These are phyloP conservation scores for Chrysosporium queenslandicum DNA, from an alignment of 2,329 filamentous ascomycete species.

Conservation along the genomic window DNA sequence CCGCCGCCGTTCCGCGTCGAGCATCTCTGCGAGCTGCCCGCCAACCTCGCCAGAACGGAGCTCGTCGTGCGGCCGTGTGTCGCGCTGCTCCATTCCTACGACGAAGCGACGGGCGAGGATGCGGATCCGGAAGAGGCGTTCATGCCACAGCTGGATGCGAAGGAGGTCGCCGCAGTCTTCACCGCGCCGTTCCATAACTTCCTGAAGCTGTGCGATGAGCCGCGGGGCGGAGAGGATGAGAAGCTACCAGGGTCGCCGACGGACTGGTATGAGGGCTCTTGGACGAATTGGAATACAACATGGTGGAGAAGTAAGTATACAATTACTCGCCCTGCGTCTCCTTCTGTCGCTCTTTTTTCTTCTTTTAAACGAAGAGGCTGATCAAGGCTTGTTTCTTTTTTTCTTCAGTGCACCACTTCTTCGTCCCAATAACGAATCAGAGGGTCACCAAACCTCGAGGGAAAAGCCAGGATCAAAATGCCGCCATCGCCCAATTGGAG, in stretches of 20 bases:
- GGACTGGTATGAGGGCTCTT: slow-evolving; percentile 75
- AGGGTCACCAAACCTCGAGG: slow-evolving; percentile 51
- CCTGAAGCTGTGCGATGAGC: slow-evolving; percentile 52
- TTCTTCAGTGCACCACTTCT: slow-evolving; percentile 70
- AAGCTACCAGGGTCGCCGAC: slow-evolving; percentile 41
- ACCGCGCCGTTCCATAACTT: slow-evolving; percentile 83
- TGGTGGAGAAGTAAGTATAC: slow-evolving; percentile 56
- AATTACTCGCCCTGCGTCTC: neutral
- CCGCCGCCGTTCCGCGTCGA: slow-evolving; percentile 74
- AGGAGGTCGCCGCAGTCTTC: slow-evolving; percentile 90
- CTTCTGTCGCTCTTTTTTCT: no score
- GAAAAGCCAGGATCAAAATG: slow-evolving; percentile 35
- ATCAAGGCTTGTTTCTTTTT: slow-evolving; percentile 5
- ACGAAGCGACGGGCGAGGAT: slow-evolving; percentile 33
- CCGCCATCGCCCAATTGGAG: slow-evolving; percentile 26
- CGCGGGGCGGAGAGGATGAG: slow-evolving; percentile 29
- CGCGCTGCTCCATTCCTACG: slow-evolving; percentile 61
- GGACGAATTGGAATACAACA: slow-evolving; percentile 67
- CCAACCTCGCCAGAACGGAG: slow-evolving; percentile 62
- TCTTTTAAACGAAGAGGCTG: no score
- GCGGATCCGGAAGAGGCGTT: slow-evolving; percentile 57
- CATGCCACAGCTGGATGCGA: slow-evolving; percentile 72
- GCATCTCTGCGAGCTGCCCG: slow-evolving; percentile 74
- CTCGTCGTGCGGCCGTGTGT: slow-evolving; percentile 66
- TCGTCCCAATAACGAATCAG: slow-evolving; percentile 67